Evolutionary conservation across 1,284 basidiomycete species (phyloP), one percentile per base, ranked within the genome.

Genomic region (Volvariella surrecta): DNA sequence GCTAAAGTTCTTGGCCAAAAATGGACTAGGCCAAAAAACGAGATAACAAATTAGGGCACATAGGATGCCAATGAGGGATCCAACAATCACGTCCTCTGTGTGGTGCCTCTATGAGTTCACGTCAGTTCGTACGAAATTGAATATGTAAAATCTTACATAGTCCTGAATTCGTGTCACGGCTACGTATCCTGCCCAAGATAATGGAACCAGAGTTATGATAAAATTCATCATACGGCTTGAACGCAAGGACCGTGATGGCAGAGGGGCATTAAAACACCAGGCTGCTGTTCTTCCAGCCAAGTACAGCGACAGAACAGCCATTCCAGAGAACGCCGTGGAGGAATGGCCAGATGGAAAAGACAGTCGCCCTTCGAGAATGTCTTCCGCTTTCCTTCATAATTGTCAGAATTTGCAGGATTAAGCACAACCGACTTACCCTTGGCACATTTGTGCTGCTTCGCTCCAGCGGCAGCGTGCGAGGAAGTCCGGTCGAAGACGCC

Each of bases 331-430:
- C 1, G 76, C 76, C 1, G 73, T 73, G 1, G 81, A 80, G 0
- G 80, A 79, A 55, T 86, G 82, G 2, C 82, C 81, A 15, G 78
- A 80, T 4, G 79, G 79, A 52, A 82, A 82, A 0, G 77, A 81
- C 44, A 69, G 66, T 30, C 78, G 61, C 10, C 79, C 80, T 44
- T 75, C 70, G 10, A 66, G 35, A n/a, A 81, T 57, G 7, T 57
- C 53, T 1, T 59, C 54, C 16, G 55, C 40, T 15, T 70, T 62
- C 17, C 74, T 77, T 28, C 6, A 32, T 20, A 13, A 50, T n/a
- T 28, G 18, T 35, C n/a, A n/a, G 11, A 42, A 40, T 21, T 38
- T 15, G 32, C 20, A 30, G 42, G 13, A 45, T 8, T 6, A 32
- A 16, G 34, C n/a, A 7, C 8, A 7, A 35, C 7, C 31, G 37